Evolutionary conservation across 1,284 basidiomycete species (phyloP), one percentile per base, ranked within the genome.

Genomic region (Schizopora paradoxa): DNA sequence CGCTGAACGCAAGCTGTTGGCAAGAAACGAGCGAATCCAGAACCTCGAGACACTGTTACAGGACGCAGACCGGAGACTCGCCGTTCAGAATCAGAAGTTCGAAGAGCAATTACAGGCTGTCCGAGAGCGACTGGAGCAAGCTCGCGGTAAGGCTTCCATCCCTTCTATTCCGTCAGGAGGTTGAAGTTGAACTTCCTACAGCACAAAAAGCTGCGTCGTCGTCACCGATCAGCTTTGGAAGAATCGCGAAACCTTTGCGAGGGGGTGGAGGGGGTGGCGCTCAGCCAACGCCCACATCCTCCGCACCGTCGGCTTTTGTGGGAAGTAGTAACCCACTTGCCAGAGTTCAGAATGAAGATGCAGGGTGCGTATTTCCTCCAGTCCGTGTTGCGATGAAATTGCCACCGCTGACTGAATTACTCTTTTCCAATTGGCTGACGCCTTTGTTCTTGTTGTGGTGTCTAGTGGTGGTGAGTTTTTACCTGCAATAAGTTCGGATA

Each of bases 1-100:
- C 54, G 91, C 95, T 41, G 96, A 99, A 68, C 86, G 94, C 59
- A 98, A 98, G 69, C 71, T 99, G 29, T 75, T 95, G 54, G 91
- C 94, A 22, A 82, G 96, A 42, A 98, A 97, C 63, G 96, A 99
- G 66, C 86, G 96, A 56, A 99, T 99, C 67, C 86, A 91, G 68
- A 93, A 91, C 63, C 74, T 99, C 53, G 96, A 99, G 66, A 81
- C 84, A 6, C 71, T 96, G 37, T 75, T 98, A 18, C 89, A 91
- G 61, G 93, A 97, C 57, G 91, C 93, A 33, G 94, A 98, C 68
- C 85, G 91, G 46, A 80, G 93, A 60, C 72, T 98, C 49, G 85
- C 87, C 26, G 68, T 87, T 51, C 91, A 95, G 73, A 95, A 98
- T 66, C 82, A 91, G 74, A 95, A 94, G 68, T 96, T 95, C 68